phyloP scores from a whole-genome alignment of 345 rosid genomes.

The Corymbia maculata region DNA sequence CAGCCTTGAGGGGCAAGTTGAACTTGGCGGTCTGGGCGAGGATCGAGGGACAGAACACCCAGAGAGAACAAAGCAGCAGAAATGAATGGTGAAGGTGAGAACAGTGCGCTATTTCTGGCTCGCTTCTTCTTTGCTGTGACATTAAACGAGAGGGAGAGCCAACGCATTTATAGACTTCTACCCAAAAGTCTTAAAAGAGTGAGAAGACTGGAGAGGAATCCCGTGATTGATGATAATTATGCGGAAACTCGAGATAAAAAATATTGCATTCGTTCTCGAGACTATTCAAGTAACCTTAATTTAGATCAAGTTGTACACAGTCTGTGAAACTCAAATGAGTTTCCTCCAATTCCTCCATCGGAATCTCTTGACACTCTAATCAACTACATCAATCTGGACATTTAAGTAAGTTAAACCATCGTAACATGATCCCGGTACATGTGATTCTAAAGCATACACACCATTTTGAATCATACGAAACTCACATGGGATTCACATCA shows the following conservation, averaged over 20 bases:
- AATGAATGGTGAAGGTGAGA: neutral
- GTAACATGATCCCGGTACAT: neutral
- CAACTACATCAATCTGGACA: too few species aligned
- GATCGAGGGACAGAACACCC: neutral
- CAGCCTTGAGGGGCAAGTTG: conserved; percentile 4
- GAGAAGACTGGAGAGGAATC: neutral
- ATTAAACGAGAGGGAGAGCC: neutral
- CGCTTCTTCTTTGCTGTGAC: neutral
- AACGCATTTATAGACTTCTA: neutral
- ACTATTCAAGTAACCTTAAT: neutral
- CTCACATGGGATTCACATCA: neutral
- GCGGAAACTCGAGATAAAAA: neutral
- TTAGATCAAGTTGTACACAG: neutral
- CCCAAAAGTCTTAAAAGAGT: neutral
- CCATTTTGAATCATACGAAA: neutral
- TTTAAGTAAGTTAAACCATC: too few species aligned
- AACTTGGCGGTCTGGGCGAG: neutral
- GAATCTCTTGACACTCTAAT: neutral
- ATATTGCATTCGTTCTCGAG: neutral
- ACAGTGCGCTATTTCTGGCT: neutral
- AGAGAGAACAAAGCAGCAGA: neutral
- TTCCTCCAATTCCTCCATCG: neutral
- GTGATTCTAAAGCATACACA: neutral
- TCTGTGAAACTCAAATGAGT: neutral
- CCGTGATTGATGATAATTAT: neutral